Conservation (phyloP, 306 rosid genomes). For the Quercus rubra region DNA sequence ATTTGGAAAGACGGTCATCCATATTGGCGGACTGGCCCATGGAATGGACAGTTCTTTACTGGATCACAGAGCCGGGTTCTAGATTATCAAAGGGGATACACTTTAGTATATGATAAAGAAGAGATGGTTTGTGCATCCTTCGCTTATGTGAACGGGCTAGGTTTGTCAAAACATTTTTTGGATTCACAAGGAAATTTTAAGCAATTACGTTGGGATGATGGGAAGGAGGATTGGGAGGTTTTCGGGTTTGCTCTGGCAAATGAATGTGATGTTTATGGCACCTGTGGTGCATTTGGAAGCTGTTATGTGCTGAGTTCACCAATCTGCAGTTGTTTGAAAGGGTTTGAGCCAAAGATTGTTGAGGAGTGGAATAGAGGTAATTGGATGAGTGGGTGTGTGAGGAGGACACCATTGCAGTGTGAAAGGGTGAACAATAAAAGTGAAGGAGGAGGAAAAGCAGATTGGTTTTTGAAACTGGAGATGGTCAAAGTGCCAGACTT, state of each 20-base stretch:
- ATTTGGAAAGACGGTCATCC: too few species aligned
- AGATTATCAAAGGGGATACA: too few species aligned
- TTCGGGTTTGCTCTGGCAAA: background rate
- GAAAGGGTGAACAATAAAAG: background rate
- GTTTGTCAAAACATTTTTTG: fast-evolving
- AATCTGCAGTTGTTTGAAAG: background rate
- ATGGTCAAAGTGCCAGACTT: conserved; percentile 42
- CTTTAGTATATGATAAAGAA: too few species aligned
- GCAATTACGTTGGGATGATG: too few species aligned
- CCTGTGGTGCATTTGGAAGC: conserved; percentile 19
- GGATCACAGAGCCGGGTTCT: too few species aligned
- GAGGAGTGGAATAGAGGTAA: conserved; percentile 6
- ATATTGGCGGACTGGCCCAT: too few species aligned
- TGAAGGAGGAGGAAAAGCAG: background rate
- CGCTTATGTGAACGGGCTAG: fast-evolving
- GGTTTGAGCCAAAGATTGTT: conserved; percentile 19
- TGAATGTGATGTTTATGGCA: conserved; percentile 8
- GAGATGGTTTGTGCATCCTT: too few species aligned
- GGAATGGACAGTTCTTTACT: too few species aligned
- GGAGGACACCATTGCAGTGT: conserved; percentile 25
- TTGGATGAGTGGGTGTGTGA: background rate
- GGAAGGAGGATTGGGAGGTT: too few species aligned
- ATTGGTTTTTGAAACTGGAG: conserved; percentile 26
- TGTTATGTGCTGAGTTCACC: background rate
- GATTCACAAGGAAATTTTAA: too few species aligned